Evolutionary conservation across 805 yeast genomes (phyloP).

Genomic region (Monosporozyma servazzii): DNA sequence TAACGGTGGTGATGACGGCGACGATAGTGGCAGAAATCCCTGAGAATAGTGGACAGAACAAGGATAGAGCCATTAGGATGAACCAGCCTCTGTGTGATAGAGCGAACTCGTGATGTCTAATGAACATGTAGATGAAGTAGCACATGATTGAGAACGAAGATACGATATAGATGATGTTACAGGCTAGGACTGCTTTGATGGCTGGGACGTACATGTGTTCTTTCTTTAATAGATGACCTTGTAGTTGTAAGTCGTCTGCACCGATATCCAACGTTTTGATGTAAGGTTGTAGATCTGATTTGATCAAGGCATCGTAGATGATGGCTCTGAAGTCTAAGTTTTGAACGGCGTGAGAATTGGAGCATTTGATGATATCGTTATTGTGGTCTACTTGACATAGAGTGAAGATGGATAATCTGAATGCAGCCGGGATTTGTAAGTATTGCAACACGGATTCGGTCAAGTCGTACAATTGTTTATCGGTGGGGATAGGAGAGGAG

Average conservation of each 20-base stretch:
- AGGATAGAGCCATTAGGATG: conserved; percentile 10
- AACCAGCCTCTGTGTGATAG: conserved; percentile 12
- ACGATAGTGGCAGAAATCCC: conserved; percentile 24
- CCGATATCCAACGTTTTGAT: conserved; percentile 21
- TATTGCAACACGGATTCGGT: conserved; percentile 20
- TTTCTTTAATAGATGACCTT: conserved; percentile 24
- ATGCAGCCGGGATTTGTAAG: conserved; percentile 21
- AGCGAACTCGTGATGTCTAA: conserved; percentile 3
- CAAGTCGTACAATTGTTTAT: conserved; percentile 16
- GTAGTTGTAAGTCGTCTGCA: conserved; percentile 22
- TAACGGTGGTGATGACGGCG: conserved; percentile 22
- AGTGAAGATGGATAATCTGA: conserved; percentile 25
- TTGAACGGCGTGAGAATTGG: conserved; percentile 27
- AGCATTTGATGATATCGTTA: conserved; percentile 18
- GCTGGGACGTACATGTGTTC: conserved; percentile 29
- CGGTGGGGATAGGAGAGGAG: conserved; percentile 9
- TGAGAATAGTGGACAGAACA: conserved; percentile 22
- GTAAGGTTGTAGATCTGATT: conserved; percentile 27
- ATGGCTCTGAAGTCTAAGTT: conserved; percentile 26
- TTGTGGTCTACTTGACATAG: conserved; percentile 20
- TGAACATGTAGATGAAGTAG: conserved; percentile 7
- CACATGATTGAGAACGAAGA: conserved; percentile 15
- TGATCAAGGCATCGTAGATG: conserved; percentile 21
- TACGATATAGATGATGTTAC: conserved; percentile 21
- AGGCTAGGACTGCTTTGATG: conserved; percentile 24